Conservation (phyloP, 2,329 filamentous ascomycete genomes). For the Scopulariopsis brevicaulis region DNA sequence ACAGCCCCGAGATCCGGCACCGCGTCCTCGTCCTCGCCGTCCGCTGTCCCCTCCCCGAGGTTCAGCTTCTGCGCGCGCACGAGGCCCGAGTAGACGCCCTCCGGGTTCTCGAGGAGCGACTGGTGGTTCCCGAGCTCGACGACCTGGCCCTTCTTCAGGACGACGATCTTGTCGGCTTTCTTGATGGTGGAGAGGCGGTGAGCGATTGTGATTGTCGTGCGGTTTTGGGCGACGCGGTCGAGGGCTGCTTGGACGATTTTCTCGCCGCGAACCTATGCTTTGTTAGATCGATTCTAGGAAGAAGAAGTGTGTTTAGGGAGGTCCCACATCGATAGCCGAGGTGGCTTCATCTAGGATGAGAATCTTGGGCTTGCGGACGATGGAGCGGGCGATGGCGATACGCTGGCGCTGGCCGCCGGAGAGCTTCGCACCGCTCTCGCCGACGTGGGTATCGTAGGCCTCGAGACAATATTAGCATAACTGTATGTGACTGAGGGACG, state of each 20-base stretch:
- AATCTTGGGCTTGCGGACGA: slow-evolving; percentile 60
- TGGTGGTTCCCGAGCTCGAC: slow-evolving; percentile 69
- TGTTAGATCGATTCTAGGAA: no score
- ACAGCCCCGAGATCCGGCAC: slow-evolving; percentile 17
- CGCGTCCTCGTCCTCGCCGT: slow-evolving; percentile 13
- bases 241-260: slow-evolving; percentile 54
- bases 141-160: slow-evolving; percentile 42
- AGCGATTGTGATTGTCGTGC: slow-evolving; percentile 65
- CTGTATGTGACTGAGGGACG: not conserved
- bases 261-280: slow-evolving; percentile 25
- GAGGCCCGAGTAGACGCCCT: slow-evolving; percentile 55
- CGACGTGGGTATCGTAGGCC: slow-evolving; percentile 63
- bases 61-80: slow-evolving; percentile 53
- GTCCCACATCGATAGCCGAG: slow-evolving; percentile 42
- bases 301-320: no score
- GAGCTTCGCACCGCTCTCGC: slow-evolving; percentile 66
- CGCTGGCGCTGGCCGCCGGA: slow-evolving; percentile 82
- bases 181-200: slow-evolving; percentile 66
- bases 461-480: slow-evolving; percentile 15
- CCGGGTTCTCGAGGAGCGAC: slow-evolving; percentile 47
- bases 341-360: slow-evolving; percentile 71
- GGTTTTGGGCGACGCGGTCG: slow-evolving; percentile 45
- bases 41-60: slow-evolving; percentile 30
- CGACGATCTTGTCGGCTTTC: slow-evolving; percentile 68
- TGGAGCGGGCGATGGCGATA: slow-evolving; percentile 65